A percentile compares a stretch with the other conserved stretches of the same genome.
These are phyloP conservation scores for Rosa persica DNA, from an alignment of 306 rosid genomes.

Conservation along the genomic window DNA sequence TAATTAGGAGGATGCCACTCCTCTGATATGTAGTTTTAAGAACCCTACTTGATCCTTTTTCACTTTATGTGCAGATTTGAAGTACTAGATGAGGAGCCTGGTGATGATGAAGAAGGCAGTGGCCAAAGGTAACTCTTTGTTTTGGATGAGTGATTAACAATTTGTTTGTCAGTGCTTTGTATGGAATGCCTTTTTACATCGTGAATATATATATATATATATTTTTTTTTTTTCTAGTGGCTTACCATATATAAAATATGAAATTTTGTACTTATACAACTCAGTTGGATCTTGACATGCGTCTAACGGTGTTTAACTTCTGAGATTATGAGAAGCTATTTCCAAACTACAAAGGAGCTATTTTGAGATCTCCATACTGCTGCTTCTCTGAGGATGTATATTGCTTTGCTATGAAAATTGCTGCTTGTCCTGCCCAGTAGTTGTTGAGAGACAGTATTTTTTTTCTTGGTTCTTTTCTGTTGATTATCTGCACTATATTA, in stretches of 20 bases:
- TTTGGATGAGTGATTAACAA: background rate
- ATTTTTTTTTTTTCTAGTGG: background rate
- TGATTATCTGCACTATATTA: background rate
- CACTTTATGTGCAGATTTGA: conserved; percentile 61
- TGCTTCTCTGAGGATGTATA: background rate
- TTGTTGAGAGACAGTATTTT: background rate
- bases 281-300: background rate
- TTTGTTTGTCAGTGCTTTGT: background rate
- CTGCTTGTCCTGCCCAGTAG: background rate
- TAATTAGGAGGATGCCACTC: background rate
- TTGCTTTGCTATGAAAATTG: background rate
- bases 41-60: conserved; percentile 4
- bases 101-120: conserved; percentile 85
- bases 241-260: background rate
- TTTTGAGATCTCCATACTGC: background rate
- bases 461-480: background rate
- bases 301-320: background rate
- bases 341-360: background rate
- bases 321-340: background rate
- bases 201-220: too few relatives aligned
- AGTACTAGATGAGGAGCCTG: conserved; percentile 96
- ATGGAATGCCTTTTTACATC: background rate
- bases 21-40: background rate
- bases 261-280: background rate
- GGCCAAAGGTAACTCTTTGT: conserved; percentile 62